These are phyloP conservation scores for Rosa hybrid DNA, from an alignment of 331 rosid genomes.

Conservation along the genomic window DNA sequence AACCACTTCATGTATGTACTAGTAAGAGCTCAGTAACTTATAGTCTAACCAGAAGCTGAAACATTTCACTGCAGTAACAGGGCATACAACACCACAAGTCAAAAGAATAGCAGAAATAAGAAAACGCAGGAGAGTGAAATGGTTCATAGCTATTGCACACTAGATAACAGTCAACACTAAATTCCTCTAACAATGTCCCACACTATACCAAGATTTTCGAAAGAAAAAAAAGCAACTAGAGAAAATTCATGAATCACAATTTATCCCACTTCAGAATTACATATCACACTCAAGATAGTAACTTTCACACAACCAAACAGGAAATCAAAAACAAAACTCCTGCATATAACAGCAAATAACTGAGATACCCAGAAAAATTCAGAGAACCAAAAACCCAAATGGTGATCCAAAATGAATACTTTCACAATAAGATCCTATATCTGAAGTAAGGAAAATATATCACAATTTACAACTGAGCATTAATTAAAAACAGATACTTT, in stretches of 20 bases:
- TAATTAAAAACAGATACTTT: background rate
- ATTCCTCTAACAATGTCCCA: background rate
- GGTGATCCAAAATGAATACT: slow-evolving; percentile 2
- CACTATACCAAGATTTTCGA: background rate
- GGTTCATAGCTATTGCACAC: background rate
- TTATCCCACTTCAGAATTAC: background rate
- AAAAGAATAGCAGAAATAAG: background rate
- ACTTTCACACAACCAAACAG: background rate
- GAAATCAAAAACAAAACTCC: background rate
- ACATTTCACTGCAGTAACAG: slow-evolving; percentile 4
- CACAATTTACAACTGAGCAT: background rate
- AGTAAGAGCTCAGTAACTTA: background rate
- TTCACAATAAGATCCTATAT: background rate
- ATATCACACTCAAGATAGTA: background rate
- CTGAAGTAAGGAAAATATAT: too few species aligned
- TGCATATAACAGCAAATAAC: background rate
- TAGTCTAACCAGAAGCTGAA: background rate
- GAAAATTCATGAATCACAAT: background rate
- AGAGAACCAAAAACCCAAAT: background rate
- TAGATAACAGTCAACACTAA: background rate
- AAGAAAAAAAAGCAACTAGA: background rate
- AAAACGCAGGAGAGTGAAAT: background rate
- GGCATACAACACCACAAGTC: background rate
- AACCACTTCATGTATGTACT: slow-evolving; percentile 14
- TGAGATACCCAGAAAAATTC: background rate